phyloP scores from a whole-genome alignment of 108 stramenopile species.

The Nannochloropsis granulata region DNA sequence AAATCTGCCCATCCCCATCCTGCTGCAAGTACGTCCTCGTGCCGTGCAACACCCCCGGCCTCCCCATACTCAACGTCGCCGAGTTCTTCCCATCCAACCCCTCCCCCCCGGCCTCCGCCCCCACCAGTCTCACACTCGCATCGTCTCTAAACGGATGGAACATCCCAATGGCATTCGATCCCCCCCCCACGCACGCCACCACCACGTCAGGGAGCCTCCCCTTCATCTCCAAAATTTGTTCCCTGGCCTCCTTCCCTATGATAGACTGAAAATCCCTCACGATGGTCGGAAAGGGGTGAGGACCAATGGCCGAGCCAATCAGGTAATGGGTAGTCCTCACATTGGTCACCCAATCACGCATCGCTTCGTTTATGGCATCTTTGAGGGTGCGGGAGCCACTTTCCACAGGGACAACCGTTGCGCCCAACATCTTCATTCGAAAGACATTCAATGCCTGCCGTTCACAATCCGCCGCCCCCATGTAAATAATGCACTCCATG shows the following conservation, averaged over 20 bases:
- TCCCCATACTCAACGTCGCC: constrained; percentile 75
- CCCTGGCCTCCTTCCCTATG: constrained; percentile 64
- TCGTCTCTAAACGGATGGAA: constrained; percentile 78
- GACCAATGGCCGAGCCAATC: constrained; percentile 89
- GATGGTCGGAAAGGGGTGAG: constrained; percentile 92
- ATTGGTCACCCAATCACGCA: constrained; percentile 94
- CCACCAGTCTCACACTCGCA: constrained; percentile 58
- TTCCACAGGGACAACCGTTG: constrained; percentile 75
- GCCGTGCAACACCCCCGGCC: constrained; percentile 83
- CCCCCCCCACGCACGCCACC: constrained; percentile 88
- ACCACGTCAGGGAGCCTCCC: constrained; percentile 78
- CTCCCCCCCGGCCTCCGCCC: constrained; percentile 86
- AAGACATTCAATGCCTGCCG: constrained; percentile 85
- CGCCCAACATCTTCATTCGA: constrained; percentile 91
- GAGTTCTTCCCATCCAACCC: constrained; percentile 62
- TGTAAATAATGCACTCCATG: constrained; percentile 86
- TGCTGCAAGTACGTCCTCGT: constrained; percentile 80
- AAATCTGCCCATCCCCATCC: constrained; percentile 69
- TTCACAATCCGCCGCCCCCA: constrained; percentile 91
- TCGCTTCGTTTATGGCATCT: constrained; percentile 96
- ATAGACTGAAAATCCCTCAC: constrained; percentile 86
- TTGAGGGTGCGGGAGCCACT: constrained; percentile 71
- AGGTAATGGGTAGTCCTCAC: constrained; percentile 86
- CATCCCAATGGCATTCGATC: constrained; percentile 89
- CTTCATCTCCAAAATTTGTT: constrained; percentile 68